Evolutionary conservation across 768 basidiomycete genomes (phyloP), one percentile per base, ranked within the genome.

Genomic region (Pleurotus djamor): DNA sequence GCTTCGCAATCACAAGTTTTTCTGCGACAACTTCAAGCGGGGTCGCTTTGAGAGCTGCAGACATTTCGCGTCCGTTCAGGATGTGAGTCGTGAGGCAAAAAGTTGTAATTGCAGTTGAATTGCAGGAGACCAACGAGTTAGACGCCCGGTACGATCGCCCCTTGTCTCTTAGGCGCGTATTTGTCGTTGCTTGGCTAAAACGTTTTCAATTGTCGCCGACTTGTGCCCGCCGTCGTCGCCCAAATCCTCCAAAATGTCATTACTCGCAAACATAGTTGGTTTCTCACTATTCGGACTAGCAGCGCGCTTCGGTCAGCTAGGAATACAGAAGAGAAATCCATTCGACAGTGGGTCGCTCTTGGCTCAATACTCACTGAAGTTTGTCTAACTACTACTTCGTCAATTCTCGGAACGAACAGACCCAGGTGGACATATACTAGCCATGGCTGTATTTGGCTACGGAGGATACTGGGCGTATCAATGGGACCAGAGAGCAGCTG

Each of bases 231-330:
- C 21, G 21, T 28, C 21, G 21, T 28, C 21, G 21, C 21, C 21
- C 37, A 36, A 59, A 35, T 41, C 33, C 57, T 43, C 58, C 57
- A 63, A 57, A 58, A 91, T 91, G 87, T 69, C 88, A 44, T 74
- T 92, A 68, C 75, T 89, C 58, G 75, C 84, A 52, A 91, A 84
- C 68, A 73, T 93, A 62, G 71, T 92, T 68, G 91, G 91, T 44
- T 92, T 92, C 73, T 89, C 91, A 2, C 72, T 82, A 59, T 88
- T 94, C 68, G 94, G 94, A 45, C 87, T 97, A 60, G 87, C 87
- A 17, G 86, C 88, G 16, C 83, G 95, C 60, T 79, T 94, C 61
- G 92, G 91, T 66, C 94, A 96, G 74, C 85, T 97, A 21, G 89
- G 88, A 57, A 89, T 97, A 67, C 89, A 93, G 72, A 87, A 82